A percentile compares a stretch with the other conserved stretches of the same genome.
Conservation (phyloP, 2,329 filamentous ascomycete genomes). For the Stachybotrys echinatus region DNA sequence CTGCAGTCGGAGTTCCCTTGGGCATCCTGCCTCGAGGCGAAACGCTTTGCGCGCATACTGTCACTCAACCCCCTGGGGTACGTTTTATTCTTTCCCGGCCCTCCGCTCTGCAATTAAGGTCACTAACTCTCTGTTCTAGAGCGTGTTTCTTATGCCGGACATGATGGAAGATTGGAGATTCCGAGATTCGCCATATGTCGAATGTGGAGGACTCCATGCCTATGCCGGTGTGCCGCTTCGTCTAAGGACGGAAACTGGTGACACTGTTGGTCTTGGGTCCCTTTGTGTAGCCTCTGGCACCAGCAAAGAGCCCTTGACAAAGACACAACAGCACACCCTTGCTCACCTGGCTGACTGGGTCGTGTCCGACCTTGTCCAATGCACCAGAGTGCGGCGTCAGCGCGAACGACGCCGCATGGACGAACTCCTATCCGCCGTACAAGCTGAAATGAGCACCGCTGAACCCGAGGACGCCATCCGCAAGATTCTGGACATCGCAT, state of each 20-base stretch:
- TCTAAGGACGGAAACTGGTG: conserved; percentile 31
- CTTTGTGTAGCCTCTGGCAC: conserved; percentile 36
- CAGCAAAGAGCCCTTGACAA: conserved; percentile 22
- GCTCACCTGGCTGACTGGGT: conserved; percentile 25
- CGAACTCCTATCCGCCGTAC: conserved; percentile 23
- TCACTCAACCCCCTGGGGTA: conserved; percentile 27
- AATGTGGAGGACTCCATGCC: conserved; percentile 29
- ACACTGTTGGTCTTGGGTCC: conserved; percentile 33
- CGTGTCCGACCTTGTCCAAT: conserved; percentile 33
- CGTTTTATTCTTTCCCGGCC: neutral
- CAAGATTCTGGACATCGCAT: conserved; percentile 21
- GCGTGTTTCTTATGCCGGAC: conserved; percentile 33
- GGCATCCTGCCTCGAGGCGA: conserved; percentile 38
- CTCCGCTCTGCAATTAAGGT: neutral
- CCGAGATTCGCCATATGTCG: conserved; percentile 31
- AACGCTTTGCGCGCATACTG: conserved; percentile 37
- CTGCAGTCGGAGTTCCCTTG: conserved; percentile 33
- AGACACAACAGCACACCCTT: conserved; percentile 18
- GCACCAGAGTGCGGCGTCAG: conserved; percentile 28
- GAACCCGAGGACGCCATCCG: conserved; percentile 16
- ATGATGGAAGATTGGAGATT: conserved; percentile 40
- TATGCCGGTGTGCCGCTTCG: conserved; percentile 36
- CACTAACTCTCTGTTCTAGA: conserved; percentile 11
- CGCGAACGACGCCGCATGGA: conserved; percentile 30
- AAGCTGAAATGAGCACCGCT: conserved; percentile 13